Conservation (phyloP, 2,329 filamentous ascomycete genomes). For the Nakataea oryzae region DNA sequence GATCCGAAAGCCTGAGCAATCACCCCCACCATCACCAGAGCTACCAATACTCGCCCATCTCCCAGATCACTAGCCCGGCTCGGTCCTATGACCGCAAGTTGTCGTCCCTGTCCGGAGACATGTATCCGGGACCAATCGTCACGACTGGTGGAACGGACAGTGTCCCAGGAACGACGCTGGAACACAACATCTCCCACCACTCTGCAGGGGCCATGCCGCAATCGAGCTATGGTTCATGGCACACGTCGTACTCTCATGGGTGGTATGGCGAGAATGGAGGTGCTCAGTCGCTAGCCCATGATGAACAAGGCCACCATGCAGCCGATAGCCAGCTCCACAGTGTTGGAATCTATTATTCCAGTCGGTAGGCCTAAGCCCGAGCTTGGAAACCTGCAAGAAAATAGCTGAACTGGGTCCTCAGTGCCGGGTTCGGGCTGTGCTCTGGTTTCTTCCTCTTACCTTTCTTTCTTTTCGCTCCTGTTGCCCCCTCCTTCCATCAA, state of each 20-base stretch:
- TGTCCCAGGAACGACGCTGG: slow-evolving; percentile 21
- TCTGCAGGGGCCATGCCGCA: slow-evolving; percentile 26
- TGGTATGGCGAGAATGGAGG: slow-evolving; percentile 23
- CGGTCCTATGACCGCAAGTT: slow-evolving; percentile 34
- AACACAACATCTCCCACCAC: slow-evolving; percentile 24
- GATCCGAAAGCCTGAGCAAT: slow-evolving; percentile 26
- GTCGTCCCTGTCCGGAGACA: slow-evolving; percentile 25
- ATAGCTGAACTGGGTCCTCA: no score
- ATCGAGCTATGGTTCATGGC: slow-evolving; percentile 31
- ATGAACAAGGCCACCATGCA: slow-evolving; percentile 12
- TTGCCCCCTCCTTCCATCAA: no score
- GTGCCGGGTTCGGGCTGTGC: no score
- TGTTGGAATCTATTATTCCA: slow-evolving; percentile 21
- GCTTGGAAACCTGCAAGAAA: no score
- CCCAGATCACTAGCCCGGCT: slow-evolving; percentile 18
- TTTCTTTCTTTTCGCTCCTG: no score
- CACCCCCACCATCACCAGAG: slow-evolving; percentile 19
- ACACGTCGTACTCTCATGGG: slow-evolving; percentile 30
- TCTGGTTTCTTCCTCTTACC: neutral
- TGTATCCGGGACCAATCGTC: slow-evolving; percentile 29
- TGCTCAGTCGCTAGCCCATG: slow-evolving; percentile 11
- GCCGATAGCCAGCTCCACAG: slow-evolving; percentile 14
- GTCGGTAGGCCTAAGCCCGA: slow-evolving; percentile 15
- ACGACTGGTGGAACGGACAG: slow-evolving; percentile 24
- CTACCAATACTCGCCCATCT: slow-evolving; percentile 30